Percentiles rank a stretch among this genome's conserved stretches.
Conservation (phyloP, 2,329 filamentous ascomycete species). For the Lachnellula arida region DNA sequence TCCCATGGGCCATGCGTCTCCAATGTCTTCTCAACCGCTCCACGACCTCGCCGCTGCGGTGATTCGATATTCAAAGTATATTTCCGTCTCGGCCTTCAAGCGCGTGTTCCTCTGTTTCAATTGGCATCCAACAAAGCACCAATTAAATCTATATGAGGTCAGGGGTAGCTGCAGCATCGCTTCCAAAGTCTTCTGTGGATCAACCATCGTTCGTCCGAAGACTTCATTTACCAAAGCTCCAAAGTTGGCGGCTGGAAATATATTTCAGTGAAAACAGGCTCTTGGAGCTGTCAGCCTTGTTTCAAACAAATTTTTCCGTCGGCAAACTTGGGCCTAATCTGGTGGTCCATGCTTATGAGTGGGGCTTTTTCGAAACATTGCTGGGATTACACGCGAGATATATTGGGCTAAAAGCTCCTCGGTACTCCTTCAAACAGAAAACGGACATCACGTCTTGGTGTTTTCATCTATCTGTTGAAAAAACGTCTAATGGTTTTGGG, state of each 20-base stretch:
- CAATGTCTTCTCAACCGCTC: too few relatives aligned
- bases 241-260: background rate
- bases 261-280: background rate
- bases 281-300: background rate
- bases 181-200: background rate
- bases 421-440: background rate
- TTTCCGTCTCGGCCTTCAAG: too few relatives aligned
- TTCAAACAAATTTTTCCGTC: slow-evolving; percentile 8
- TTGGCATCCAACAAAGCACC: background rate
- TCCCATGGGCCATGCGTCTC: too few relatives aligned
- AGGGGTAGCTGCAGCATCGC: background rate
- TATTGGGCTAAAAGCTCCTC: background rate
- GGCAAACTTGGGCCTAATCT: background rate
- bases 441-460: slow-evolving; percentile 1
- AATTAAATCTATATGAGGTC: background rate
- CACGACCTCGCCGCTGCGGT: too few relatives aligned
- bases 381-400: background rate
- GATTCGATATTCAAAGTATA: too few relatives aligned
- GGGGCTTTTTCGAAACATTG: slow-evolving; percentile 1
- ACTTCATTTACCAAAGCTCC: too few relatives aligned
- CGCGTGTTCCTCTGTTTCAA: background rate
- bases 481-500: background rate
- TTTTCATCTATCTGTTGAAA: slow-evolving; percentile 8
- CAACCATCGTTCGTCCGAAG: background rate
- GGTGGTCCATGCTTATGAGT: background rate